phyloP scores from a whole-genome alignment of 768 basidiomycete genomes.

The Leccinum incarnatum region DNA sequence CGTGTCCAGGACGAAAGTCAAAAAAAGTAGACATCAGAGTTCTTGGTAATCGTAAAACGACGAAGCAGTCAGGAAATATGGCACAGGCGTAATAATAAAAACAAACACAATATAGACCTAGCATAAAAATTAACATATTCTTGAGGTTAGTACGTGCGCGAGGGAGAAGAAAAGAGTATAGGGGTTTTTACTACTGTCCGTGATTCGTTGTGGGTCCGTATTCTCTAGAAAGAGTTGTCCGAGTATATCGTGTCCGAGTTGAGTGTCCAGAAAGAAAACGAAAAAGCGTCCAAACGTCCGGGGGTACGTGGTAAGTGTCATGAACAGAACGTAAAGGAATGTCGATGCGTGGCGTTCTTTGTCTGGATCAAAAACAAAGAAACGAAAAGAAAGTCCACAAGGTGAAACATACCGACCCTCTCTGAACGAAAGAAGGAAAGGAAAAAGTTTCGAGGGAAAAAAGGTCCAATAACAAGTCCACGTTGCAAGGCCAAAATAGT shows the following conservation, averaged over 20 bases:
- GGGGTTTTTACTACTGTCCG: conserved; percentile 11
- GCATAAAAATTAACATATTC: background rate
- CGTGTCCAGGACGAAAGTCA: background rate
- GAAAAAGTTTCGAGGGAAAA: background rate
- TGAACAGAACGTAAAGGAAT: conserved; percentile 23
- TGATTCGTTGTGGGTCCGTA: conserved; percentile 21
- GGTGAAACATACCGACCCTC: conserved; percentile 4
- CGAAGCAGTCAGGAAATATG: background rate
- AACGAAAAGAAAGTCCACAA: conserved; percentile 2
- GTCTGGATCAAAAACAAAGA: conserved; percentile 1
- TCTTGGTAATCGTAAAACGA: background rate
- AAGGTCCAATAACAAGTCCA: conserved; percentile 17
- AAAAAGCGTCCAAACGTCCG: conserved; percentile 15
- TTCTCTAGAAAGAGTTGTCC: conserved; percentile 22
- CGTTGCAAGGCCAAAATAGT: background rate
- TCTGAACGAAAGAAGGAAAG: background rate
- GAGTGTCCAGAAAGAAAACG: conserved; percentile 11
- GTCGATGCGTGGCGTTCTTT: conserved; percentile 11
- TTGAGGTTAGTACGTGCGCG: background rate
- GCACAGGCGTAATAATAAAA: background rate
- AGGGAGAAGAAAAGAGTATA: background rate
- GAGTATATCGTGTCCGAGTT: conserved; percentile 14
- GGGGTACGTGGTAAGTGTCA: conserved; percentile 17
- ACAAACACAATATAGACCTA: background rate
- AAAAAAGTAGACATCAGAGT: background rate